phyloP scores from a whole-genome alignment of 108 stramenopile species.

The Skeletonema grethae region DNA sequence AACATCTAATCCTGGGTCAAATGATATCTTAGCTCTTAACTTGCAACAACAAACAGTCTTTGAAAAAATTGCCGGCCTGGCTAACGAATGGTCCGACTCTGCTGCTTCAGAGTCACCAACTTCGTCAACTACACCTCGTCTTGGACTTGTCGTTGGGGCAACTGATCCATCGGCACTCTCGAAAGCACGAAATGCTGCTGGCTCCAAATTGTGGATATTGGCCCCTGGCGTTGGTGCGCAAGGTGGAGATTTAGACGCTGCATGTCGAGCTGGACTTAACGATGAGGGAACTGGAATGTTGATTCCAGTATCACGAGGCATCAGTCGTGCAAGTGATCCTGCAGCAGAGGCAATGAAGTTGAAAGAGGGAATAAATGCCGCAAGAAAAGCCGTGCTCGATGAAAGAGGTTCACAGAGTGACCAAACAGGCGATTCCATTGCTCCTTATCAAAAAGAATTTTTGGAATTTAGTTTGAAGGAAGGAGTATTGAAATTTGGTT shows the following conservation, averaged over 20 bases:
- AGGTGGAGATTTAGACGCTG: slow-evolving; percentile 90
- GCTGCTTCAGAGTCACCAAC: slow-evolving; percentile 46
- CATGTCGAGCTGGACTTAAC: slow-evolving; percentile 82
- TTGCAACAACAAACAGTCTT: slow-evolving; percentile 72
- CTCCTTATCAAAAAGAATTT: slow-evolving; percentile 90
- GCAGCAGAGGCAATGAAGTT: slow-evolving; percentile 80
- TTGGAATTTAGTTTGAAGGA: slow-evolving; percentile 88
- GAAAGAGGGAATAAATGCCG: slow-evolving; percentile 71
- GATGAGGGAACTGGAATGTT: slow-evolving; percentile 83
- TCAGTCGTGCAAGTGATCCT: slow-evolving; percentile 83
- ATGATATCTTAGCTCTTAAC: slow-evolving; percentile 84
- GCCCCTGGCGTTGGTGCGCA: slow-evolving; percentile 99
- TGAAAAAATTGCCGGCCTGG: slow-evolving; percentile 86
- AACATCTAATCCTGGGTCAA: slow-evolving; percentile 96
- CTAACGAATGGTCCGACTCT: slow-evolving; percentile 60
- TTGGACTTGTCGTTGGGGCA: slow-evolving; percentile 98
- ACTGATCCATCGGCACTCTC: slow-evolving; percentile 88
- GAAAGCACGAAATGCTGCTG: slow-evolving; percentile 77
- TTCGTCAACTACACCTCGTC: slow-evolving; percentile 38
- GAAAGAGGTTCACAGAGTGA: not conserved
- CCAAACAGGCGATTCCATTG: slow-evolving; percentile 39
- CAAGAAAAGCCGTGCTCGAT: slow-evolving; percentile 22
- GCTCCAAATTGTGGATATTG: slow-evolving; percentile 90
- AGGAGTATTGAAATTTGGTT: slow-evolving; percentile 94
- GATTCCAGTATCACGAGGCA: slow-evolving; percentile 94